Conservation (phyloP, 2,329 filamentous ascomycete genomes). For the Verticillium dahliae region DNA sequence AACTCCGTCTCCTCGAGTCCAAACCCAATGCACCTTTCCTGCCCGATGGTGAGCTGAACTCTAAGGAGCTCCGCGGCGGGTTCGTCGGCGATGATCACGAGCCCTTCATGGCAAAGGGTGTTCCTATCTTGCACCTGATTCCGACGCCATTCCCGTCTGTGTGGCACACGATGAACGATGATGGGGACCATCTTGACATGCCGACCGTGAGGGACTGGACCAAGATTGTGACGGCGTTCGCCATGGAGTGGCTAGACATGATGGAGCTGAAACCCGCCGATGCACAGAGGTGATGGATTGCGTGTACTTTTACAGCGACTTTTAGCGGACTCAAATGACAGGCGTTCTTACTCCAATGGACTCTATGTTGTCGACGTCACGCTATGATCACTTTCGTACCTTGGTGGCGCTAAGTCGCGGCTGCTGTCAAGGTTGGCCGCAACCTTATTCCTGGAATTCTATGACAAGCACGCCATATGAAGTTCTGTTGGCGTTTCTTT, state of each 20-base stretch:
- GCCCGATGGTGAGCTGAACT: constrained; percentile 42
- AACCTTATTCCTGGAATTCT: no score
- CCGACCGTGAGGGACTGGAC: constrained; percentile 72
- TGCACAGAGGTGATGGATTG: neutral
- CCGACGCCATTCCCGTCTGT: constrained; percentile 63
- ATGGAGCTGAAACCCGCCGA: constrained; percentile 25
- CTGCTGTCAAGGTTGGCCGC: no score
- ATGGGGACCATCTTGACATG: constrained; percentile 66
- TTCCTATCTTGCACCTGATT: constrained; percentile 71
- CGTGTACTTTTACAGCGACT: neutral
- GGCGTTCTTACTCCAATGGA: no score
- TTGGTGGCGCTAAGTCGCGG: no score
- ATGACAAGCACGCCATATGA: no score
- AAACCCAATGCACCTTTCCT: constrained; percentile 42
- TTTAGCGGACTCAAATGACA: no score
- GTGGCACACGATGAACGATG: constrained; percentile 68
- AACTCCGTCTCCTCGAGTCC: constrained; percentile 43
- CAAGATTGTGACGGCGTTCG: constrained; percentile 64
- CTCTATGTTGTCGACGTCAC: no score
- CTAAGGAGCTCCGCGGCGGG: constrained; percentile 22
- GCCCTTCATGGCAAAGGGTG: constrained; percentile 68
- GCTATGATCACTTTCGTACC: no score
- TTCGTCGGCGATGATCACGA: constrained; percentile 67
- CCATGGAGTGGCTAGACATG: constrained; percentile 74
- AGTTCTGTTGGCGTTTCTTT: no score